These are phyloP conservation scores for Pontederia crassipes DNA, from an alignment of 176 grass and related monocot species.

Conservation along the genomic window DNA sequence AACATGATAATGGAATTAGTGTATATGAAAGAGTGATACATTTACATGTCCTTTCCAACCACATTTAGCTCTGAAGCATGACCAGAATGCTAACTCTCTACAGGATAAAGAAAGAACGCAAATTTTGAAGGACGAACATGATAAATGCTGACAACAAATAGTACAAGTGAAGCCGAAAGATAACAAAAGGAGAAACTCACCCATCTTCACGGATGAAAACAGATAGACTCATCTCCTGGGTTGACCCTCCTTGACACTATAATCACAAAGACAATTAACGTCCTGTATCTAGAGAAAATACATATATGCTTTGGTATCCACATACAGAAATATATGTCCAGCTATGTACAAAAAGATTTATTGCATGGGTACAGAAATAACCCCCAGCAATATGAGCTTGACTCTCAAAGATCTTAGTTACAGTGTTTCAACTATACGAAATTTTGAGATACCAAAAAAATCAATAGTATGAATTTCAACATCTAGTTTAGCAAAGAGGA, in stretches of 20 bases:
- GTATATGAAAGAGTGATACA: constrained; percentile 21
- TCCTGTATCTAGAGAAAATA: background rate
- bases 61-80: constrained; percentile 56
- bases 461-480: too few relatives aligned
- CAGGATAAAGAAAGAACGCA: constrained; percentile 18
- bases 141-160: background rate
- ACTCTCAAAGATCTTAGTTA: too few relatives aligned
- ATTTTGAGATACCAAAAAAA: too few relatives aligned
- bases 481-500: too few relatives aligned
- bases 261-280: constrained; percentile 8
- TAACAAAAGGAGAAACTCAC: constrained; percentile 32
- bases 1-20: background rate
- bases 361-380: too few relatives aligned
- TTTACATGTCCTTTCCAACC: constrained; percentile 50
- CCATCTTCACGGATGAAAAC: constrained; percentile 30
- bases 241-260: constrained; percentile 48
- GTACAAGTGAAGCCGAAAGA: background rate
- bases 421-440: too few relatives aligned
- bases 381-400: too few relatives aligned
- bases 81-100: constrained; percentile 49
- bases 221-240: constrained; percentile 35
- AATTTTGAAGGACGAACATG: background rate
- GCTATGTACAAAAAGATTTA: too few relatives aligned
- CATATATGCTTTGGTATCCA: constrained; percentile 1
- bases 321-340: background rate